Evolutionary conservation across 768 basidiomycete genomes (phyloP).

Genomic region (Lactifluus echinatus): DNA sequence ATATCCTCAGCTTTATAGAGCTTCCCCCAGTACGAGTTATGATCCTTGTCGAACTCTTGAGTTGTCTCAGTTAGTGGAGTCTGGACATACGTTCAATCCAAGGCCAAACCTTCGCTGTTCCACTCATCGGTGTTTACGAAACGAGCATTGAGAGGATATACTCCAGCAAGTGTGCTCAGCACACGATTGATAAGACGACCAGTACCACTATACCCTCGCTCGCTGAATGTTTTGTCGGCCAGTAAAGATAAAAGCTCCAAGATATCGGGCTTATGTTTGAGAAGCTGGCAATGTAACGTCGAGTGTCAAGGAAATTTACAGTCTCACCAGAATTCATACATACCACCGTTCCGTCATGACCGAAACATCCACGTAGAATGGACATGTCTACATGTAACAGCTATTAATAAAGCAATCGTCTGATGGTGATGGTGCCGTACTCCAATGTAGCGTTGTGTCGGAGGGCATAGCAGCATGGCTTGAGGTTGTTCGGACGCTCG

Average conservation of each 20-base stretch:
- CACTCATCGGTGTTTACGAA: conserved; percentile 81
- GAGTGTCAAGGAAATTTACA: conserved; percentile 3
- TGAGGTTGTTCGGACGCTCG: conserved; percentile 74
- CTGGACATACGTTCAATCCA: too few relatives aligned
- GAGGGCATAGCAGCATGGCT: conserved; percentile 65
- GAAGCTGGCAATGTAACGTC: conserved; percentile 36
- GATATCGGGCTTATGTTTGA: conserved; percentile 60
- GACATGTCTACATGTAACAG: conserved; percentile 51
- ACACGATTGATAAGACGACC: conserved; percentile 71
- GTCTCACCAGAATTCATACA: conserved; percentile 22
- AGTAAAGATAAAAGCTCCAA: conserved; percentile 55
- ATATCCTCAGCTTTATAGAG: conserved; percentile 73
- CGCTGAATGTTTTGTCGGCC: conserved; percentile 73
- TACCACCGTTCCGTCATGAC: conserved; percentile 59
- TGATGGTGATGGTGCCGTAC: conserved; percentile 36
- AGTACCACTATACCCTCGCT: conserved; percentile 78
- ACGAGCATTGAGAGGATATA: conserved; percentile 69
- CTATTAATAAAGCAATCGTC: not conserved
- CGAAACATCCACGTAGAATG: conserved; percentile 75
- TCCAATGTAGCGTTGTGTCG: conserved; percentile 90
- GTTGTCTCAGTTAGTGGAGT: not conserved
- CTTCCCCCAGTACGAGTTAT: conserved; percentile 71
- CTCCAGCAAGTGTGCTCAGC: conserved; percentile 62
- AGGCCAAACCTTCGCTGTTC: conserved; percentile 57
- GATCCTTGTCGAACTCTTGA: conserved; percentile 54